Percentiles rank a stretch among this genome's conserved stretches.
These are phyloP conservation scores for Dictyostelium brefeldianum DNA, from an alignment of 78 protist genomes.

Conservation along the genomic window DNA sequence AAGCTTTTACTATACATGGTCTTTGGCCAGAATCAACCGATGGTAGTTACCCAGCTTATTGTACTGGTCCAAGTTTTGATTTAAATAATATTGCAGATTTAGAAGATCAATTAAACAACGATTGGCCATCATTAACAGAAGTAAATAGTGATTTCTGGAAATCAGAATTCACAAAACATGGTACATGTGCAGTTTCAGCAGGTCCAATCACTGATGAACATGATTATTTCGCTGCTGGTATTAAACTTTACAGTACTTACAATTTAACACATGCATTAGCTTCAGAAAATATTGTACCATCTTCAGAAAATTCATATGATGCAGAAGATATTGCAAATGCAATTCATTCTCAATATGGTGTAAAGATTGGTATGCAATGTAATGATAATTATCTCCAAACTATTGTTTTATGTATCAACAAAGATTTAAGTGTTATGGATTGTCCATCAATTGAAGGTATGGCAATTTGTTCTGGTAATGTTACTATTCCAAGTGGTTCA, in stretches of 20 bases:
- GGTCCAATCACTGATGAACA: slow-evolving; percentile 42
- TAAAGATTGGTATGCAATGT: slow-evolving; percentile 41
- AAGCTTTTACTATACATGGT: slow-evolving; percentile 66
- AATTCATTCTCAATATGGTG: background rate
- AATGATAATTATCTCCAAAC: background rate
- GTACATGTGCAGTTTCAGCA: slow-evolving; percentile 33
- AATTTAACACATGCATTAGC: slow-evolving; percentile 44
- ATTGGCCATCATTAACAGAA: slow-evolving; percentile 63
- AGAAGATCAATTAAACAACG: background rate
- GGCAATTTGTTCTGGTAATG: slow-evolving; percentile 1
- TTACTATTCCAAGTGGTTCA: background rate
- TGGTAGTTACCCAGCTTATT: slow-evolving; percentile 50
- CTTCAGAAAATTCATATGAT: background rate
- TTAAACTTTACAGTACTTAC: slow-evolving; percentile 6
- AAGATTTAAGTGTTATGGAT: slow-evolving; percentile 23
- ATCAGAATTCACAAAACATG: slow-evolving; percentile 59
- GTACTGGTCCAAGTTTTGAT: slow-evolving; percentile 40
- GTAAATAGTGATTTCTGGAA: slow-evolving; percentile 58
- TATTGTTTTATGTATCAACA: slow-evolving; percentile 31
- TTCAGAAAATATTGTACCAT: slow-evolving; percentile 4
- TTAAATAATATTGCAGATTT: background rate
- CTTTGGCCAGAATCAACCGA: slow-evolving; percentile 60
- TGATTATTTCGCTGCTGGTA: slow-evolving; percentile 24
- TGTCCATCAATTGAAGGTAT: slow-evolving; percentile 44
- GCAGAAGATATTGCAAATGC: background rate